These are phyloP conservation scores for Punctularia strigosozonata DNA, from an alignment of 768 basidiomycete species.

Conservation along the genomic window DNA sequence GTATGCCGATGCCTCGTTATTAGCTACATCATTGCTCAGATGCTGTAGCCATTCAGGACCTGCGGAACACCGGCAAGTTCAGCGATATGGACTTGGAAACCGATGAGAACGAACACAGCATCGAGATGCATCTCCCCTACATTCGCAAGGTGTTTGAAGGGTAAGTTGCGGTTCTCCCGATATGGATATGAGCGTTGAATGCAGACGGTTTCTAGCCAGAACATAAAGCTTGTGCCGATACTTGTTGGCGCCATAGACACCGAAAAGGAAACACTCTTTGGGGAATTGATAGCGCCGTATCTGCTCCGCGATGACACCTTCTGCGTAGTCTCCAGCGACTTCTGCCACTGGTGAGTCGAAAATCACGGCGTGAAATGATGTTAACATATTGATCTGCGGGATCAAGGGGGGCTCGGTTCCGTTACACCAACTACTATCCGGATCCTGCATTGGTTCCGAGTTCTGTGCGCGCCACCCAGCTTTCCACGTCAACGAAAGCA, in stretches of 20 bases:
- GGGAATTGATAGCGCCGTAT: constrained; percentile 68
- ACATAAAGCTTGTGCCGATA: constrained; percentile 82
- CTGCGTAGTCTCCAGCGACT: constrained; percentile 89
- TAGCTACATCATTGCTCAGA: neutral
- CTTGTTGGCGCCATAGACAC: constrained; percentile 72
- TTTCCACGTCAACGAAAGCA: no score
- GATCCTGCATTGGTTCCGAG: constrained; percentile 42
- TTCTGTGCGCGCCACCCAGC: constrained; percentile 22
- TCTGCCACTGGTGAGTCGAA: constrained; percentile 82
- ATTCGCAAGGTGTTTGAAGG: constrained; percentile 75
- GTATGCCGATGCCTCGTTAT: constrained; percentile 31
- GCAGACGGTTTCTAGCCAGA: constrained; percentile 31
- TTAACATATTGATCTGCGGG: neutral
- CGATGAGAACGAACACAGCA: constrained; percentile 93
- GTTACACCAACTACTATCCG: constrained; percentile 82
- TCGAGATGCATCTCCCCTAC: constrained; percentile 97
- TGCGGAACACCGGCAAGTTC: constrained; percentile 59
- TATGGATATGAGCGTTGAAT: constrained; percentile 1
- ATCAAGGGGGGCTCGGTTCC: constrained; percentile 71
- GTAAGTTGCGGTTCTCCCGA: constrained; percentile 25
- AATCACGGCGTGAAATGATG: constrained; percentile 1
- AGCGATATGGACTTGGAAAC: constrained; percentile 47
- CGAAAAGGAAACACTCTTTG: constrained; percentile 48
- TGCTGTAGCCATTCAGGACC: constrained; percentile 50
- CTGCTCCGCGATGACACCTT: constrained; percentile 70